phyloP scores from a whole-genome alignment of 768 basidiomycete species.

The Coprinopsis marcescibilis region DNA sequence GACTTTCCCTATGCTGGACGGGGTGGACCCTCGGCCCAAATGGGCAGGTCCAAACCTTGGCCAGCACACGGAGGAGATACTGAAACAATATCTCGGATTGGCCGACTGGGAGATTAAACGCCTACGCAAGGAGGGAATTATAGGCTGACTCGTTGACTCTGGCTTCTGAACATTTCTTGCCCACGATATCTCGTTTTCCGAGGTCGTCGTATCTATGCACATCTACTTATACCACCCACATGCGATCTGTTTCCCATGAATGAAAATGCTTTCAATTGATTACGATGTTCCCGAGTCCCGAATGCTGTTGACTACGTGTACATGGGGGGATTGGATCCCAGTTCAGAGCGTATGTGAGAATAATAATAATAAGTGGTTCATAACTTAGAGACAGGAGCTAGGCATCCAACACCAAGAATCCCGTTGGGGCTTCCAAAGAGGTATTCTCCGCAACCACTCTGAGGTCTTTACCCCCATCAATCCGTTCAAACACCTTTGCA shows the following conservation, averaged over 20 bases:
- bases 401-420: conserved; percentile 47
- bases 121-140: conserved; percentile 35
- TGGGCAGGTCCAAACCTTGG: conserved; percentile 74
- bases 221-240: too few relatives aligned
- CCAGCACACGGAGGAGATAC: conserved; percentile 46
- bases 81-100: conserved; percentile 39
- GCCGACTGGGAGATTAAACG: conserved; percentile 28
- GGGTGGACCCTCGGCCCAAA: conserved; percentile 48
- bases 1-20: conserved; percentile 59
- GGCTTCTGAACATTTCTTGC: background rate
- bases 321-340: too few relatives aligned
- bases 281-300: too few relatives aligned
- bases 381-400: conserved; percentile 2
- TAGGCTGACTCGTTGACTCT: conserved; percentile 25
- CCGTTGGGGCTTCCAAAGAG: conserved; percentile 40
- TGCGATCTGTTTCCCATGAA: background rate
- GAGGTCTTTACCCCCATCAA: conserved; percentile 52
- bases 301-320: too few relatives aligned
- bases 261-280: too few relatives aligned
- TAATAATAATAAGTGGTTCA: background rate
- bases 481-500: conserved; percentile 64
- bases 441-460: conserved; percentile 44
- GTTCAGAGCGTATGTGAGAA: too few relatives aligned
- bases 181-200: background rate
- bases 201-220: background rate